Conservation (phyloP, 2,329 filamentous ascomycete genomes). For the Pyricularia pennisetigena region DNA sequence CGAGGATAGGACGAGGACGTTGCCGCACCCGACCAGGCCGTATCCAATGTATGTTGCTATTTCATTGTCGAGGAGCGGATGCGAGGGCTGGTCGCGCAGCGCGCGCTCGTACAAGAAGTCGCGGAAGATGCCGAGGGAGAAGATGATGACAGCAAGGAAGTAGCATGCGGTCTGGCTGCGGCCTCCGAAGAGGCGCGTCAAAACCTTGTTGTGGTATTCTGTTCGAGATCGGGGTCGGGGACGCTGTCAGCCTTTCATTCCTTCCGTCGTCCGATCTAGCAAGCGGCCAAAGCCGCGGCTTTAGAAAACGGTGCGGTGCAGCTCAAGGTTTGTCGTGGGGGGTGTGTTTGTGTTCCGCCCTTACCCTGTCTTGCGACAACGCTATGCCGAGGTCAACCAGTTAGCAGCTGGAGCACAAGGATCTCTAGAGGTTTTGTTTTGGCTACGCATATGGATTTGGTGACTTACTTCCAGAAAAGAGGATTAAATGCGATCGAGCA, state of each 20-base stretch:
- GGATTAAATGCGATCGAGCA: slow-evolving; percentile 87
- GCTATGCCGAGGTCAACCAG: slow-evolving; percentile 34
- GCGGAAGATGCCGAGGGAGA: slow-evolving; percentile 80
- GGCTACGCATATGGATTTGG: background rate
- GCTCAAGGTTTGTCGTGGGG: background rate
- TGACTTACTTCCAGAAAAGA: slow-evolving; percentile 96
- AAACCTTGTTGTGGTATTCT: slow-evolving; percentile 87
- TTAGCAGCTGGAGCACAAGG: slow-evolving; percentile 2
- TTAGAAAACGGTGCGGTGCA: background rate
- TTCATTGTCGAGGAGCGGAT: slow-evolving; percentile 58
- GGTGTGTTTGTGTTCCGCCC: background rate
- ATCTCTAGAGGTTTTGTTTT: background rate
- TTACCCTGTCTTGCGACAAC: slow-evolving; percentile 75
- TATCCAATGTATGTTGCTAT: slow-evolving; percentile 55
- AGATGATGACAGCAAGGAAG: slow-evolving; percentile 78
- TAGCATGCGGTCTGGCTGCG: slow-evolving; percentile 78
- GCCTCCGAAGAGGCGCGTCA: slow-evolving; percentile 79
- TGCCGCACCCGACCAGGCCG: slow-evolving; percentile 63
- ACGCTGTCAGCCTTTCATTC: background rate
- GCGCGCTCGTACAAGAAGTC: slow-evolving; percentile 83
- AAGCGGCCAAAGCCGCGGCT: background rate
- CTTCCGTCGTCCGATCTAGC: background rate
- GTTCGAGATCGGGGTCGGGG: slow-evolving; percentile 6
- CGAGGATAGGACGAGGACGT: slow-evolving; percentile 75
- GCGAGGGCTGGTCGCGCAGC: slow-evolving; percentile 63